phyloP scores from a whole-genome alignment of 2,329 filamentous ascomycete genomes.

The Beauveria asiatica region DNA sequence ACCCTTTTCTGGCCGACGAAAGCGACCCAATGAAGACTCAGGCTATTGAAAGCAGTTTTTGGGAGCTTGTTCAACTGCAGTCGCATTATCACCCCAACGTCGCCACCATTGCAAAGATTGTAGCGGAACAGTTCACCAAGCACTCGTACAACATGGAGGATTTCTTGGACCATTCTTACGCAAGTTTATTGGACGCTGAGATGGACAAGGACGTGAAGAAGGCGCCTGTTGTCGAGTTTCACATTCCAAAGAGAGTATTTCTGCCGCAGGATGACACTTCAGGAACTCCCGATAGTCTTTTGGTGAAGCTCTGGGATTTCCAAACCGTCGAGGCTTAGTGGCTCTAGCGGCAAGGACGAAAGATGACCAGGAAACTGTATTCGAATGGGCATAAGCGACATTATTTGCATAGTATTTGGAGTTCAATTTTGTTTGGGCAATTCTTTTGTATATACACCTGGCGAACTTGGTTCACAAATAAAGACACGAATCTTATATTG shows the following conservation, averaged over 20 bases:
- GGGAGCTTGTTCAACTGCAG: constrained; percentile 88
- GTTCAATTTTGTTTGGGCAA: constrained; percentile 1
- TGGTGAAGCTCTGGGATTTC: constrained; percentile 57
- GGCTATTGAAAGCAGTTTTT: constrained; percentile 87
- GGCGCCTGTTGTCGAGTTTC: constrained; percentile 80
- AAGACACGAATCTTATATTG: not conserved
- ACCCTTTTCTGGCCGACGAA: constrained; percentile 72
- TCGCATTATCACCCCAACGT: constrained; percentile 96
- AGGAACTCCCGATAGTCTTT: constrained; percentile 42
- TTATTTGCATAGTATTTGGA: constrained; percentile 3
- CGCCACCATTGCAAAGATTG: constrained; percentile 84
- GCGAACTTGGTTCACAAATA: not conserved
- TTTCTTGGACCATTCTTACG: constrained; percentile 91
- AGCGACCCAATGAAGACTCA: constrained; percentile 73
- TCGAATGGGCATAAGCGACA: constrained; percentile 1
- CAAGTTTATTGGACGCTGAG: constrained; percentile 74
- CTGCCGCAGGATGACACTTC: constrained; percentile 40
- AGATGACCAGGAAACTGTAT: not conserved
- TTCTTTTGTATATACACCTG: constrained; percentile 7
- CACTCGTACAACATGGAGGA: constrained; percentile 92
- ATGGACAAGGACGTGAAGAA: constrained; percentile 77
- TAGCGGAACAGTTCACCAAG: constrained; percentile 96
- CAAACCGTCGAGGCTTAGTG: constrained; percentile 12
- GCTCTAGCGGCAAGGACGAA: not conserved
- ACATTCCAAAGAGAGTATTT: constrained; percentile 83